Conservation (phyloP, 2,329 filamentous ascomycete genomes). For the Alternaria ethzedia region DNA sequence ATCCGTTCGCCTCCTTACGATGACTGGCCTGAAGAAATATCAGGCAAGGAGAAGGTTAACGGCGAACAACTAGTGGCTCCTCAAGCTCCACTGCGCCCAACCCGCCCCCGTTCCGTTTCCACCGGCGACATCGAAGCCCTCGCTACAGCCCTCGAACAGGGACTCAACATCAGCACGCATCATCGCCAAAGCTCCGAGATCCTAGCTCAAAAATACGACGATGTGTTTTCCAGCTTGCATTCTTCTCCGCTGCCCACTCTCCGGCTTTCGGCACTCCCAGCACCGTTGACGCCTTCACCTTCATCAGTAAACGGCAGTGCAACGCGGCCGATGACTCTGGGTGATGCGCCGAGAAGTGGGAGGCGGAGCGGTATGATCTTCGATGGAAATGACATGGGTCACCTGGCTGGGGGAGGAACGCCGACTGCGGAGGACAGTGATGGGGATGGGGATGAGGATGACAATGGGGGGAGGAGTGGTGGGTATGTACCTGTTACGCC, state of each 20-base stretch:
- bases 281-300: neutral
- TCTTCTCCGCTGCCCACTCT: neutral
- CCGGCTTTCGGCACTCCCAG: neutral
- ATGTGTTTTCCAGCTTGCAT: conserved; percentile 1
- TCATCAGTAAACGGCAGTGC: neutral
- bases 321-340: neutral
- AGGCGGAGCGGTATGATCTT: conserved; percentile 8
- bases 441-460: neutral
- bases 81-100: neutral
- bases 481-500: neutral
- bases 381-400: neutral
- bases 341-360: neutral
- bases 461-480: neutral
- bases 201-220: conserved; percentile 11
- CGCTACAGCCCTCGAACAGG: neutral
- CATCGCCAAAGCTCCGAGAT: conserved; percentile 1
- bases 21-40: neutral
- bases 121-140: neutral
- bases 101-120: neutral
- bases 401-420: neutral
- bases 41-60: neutral
- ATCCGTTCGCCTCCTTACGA: neutral
- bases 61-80: neutral
- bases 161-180: neutral
- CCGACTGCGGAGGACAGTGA: neutral